phyloP scores from a whole-genome alignment of 768 basidiomycete species.

The Pleurotus cornucopiae region DNA sequence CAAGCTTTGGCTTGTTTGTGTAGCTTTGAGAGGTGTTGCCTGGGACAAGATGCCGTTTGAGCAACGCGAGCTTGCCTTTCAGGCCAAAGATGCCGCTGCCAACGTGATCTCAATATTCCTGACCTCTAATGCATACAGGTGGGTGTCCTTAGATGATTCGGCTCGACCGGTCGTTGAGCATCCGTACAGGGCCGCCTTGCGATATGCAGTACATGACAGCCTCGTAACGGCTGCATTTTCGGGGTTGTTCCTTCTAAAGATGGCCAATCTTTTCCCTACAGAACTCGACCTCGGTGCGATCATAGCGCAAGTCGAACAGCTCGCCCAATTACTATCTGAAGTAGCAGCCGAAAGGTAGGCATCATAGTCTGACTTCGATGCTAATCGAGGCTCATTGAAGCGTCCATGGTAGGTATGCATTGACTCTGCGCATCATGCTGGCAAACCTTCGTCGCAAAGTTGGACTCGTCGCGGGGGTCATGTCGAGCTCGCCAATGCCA shows the following conservation, averaged over 20 bases:
- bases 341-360: conserved; percentile 85
- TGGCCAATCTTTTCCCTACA: conserved; percentile 88
- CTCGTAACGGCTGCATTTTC: conserved; percentile 91
- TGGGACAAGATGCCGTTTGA: conserved; percentile 98
- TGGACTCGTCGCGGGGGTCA: conserved; percentile 52
- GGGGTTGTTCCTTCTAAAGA: conserved; percentile 87
- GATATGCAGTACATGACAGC: conserved; percentile 91
- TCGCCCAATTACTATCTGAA: conserved; percentile 86
- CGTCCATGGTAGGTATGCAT: conserved; percentile 58
- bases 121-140: conserved; percentile 78
- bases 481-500: conserved; percentile 47
- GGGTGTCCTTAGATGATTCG: conserved; percentile 16
- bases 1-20: conserved; percentile 92
- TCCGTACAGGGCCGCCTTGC: conserved; percentile 67
- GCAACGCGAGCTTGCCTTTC: conserved; percentile 91
- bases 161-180: not conserved
- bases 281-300: conserved; percentile 78
- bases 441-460: conserved; percentile 88
- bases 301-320: conserved; percentile 82
- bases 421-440: conserved; percentile 90
- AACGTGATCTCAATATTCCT: conserved; percentile 84
- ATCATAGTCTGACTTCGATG: too few relatives aligned
- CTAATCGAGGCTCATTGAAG: too few relatives aligned
- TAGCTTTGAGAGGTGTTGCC: conserved; percentile 83
- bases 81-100: conserved; percentile 90